Base-by-base conservation (phyloP, 306 rosid species). In the Fagus crenata region DNA sequence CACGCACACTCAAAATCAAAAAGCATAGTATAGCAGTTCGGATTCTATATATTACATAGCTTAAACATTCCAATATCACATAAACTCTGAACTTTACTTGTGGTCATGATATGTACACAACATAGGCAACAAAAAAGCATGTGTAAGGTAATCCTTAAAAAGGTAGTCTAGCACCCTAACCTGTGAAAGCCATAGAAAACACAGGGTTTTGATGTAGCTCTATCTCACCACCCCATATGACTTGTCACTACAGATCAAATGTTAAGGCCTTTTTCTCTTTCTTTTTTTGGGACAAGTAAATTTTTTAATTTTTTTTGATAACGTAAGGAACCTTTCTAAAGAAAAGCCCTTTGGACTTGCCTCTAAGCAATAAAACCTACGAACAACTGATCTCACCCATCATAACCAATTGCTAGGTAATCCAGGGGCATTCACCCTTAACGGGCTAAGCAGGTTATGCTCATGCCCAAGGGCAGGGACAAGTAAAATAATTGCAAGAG, bases 1-100 rank as follows among this genome's bases (percentile, higher is more conserved):
- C 75, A 39, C 51, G 60, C 53, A 46, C 49, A 2, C 60, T 49
- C 40, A 7, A 35, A 59, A 55, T 53, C 35, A 59, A 49, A 80
- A 28, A 46, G 32, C 76, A 78, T 17, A 71, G 31, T 31, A 67
- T 51, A 77, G 56, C 18, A 74, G 60, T 75, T 70, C 22, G 56
- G 61, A 64, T 64, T 64, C 11, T 61, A 60, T 65, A 80, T 59
- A 75, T 53, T 33, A 65, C 5, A 14, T 31, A 73, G 28, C 64
- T 41, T 49, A 35, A 31, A 39, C 40, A 17, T 40, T 3, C n/a
- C 11, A 56, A 8, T 18, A 31, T 43, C 55, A 4, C 17, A 41
- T 12, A 40, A 18, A 68, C 32, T 15, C 46, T 37, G 6, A 32
- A 60, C 37, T 22, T 60, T 32, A 6, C 9, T 60, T 60, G 67